Evolutionary conservation across 805 yeast species (phyloP).

Genomic region (Myxozyma monticola): DNA sequence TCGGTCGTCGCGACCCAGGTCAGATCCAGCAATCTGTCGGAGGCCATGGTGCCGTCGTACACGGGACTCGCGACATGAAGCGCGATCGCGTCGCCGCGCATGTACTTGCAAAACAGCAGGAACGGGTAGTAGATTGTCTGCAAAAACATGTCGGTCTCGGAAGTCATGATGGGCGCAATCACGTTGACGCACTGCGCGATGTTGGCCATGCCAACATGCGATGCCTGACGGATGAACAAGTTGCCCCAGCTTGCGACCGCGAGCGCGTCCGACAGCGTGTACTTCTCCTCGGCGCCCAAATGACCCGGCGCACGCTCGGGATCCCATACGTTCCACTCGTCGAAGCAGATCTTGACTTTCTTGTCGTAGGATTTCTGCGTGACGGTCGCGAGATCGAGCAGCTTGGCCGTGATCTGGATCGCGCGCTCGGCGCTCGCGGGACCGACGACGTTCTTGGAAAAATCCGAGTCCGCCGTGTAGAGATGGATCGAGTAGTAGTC

Average conservation of each 20-base stretch:
- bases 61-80: slow-evolving; percentile 37
- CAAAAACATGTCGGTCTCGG: slow-evolving; percentile 33
- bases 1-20: slow-evolving; percentile 34
- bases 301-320: slow-evolving; percentile 38
- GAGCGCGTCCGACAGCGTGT: slow-evolving; percentile 39
- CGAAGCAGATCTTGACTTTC: slow-evolving; percentile 38
- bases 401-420: slow-evolving; percentile 36
- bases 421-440: slow-evolving; percentile 41
- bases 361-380: slow-evolving; percentile 23
- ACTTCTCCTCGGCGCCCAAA: slow-evolving; percentile 39
- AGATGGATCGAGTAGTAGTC: slow-evolving; percentile 41
- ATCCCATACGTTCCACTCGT: slow-evolving; percentile 46
- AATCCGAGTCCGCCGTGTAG: slow-evolving; percentile 36
- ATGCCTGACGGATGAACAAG: slow-evolving; percentile 40
- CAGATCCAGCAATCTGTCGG: slow-evolving; percentile 5
- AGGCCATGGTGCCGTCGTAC: slow-evolving; percentile 37
- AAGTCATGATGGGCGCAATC: slow-evolving; percentile 42
- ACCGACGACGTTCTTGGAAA: slow-evolving; percentile 36
- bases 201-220: slow-evolving; percentile 40
- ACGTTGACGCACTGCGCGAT: slow-evolving; percentile 37
- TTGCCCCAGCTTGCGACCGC: slow-evolving; percentile 42
- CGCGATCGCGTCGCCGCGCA: slow-evolving; percentile 40
- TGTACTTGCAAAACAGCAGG: slow-evolving; percentile 37
- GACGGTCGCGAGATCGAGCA: slow-evolving; percentile 38
- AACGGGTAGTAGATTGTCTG: slow-evolving; percentile 40